Evolutionary conservation across 2,329 filamentous ascomycete species (phyloP).

Genomic region (Erysiphe pulchra): DNA sequence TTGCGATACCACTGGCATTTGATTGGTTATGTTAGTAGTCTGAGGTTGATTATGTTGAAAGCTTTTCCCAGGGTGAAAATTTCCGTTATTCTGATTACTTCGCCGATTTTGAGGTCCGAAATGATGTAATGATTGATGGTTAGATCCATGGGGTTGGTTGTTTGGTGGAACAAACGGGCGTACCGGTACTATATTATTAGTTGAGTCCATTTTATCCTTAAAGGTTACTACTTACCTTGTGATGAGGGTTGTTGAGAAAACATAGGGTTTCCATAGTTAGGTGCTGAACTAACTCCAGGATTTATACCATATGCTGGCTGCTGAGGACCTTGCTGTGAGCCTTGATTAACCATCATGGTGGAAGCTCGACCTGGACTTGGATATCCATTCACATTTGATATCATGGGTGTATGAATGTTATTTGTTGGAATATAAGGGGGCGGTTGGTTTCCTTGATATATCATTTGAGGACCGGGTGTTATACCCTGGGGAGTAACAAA

Average conservation of each 20-base stretch:
- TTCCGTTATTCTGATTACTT: constrained; percentile 25
- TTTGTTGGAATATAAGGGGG: constrained; percentile 36
- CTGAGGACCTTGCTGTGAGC: constrained; percentile 70
- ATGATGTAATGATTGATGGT: constrained; percentile 34
- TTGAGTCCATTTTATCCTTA: not conserved
- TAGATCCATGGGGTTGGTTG: constrained; percentile 33
- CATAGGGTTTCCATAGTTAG: constrained; percentile 28
- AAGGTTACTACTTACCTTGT: constrained; percentile 33
- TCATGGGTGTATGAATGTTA: constrained; percentile 26
- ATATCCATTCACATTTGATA: constrained; percentile 48
- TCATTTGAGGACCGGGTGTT: constrained; percentile 50
- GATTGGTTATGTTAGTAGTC: constrained; percentile 16
- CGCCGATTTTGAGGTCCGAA: constrained; percentile 28
- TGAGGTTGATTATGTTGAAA: constrained; percentile 18
- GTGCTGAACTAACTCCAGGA: constrained; percentile 43
- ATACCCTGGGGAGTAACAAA: constrained; percentile 56
- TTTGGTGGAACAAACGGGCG: constrained; percentile 29
- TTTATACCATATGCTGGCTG: constrained; percentile 44
- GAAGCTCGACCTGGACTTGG: constrained; percentile 73
- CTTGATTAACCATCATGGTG: constrained; percentile 84
- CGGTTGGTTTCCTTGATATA: constrained; percentile 41
- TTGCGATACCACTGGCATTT: constrained; percentile 15
- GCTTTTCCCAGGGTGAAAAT: constrained; percentile 23
- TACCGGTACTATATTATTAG: constrained; percentile 23
- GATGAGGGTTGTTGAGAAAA: constrained; percentile 47